Base-by-base conservation (phyloP, 2,329 filamentous ascomycete genomes). In the Colletotrichum lindemuthianum region DNA sequence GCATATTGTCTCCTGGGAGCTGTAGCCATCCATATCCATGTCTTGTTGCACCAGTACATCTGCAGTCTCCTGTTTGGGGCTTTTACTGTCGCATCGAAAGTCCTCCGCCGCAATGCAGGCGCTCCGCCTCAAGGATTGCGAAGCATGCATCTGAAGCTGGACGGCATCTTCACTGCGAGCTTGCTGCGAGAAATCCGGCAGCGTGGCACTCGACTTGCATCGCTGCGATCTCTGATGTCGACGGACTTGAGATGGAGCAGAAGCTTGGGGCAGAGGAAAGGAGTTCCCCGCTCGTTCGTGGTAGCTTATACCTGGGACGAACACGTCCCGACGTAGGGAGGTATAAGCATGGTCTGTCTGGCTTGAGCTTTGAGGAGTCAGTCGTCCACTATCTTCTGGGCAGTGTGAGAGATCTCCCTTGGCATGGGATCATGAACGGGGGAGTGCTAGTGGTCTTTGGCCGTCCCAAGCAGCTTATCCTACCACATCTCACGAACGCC, bases 11-110 rank as follows among this genome's bases (percentile, higher is more conserved):
- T 24, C 4, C 24, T 24, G 4, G 24, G 24, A 24, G 24, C 24
- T 24, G 24, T 24, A 4, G 24, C 24, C 24, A 6, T 47, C n/a
- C 10, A 11, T n/a, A 24, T 49, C 39, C 34, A 6, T 47, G 24
- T 39, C 34, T 24, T 36, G 32, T 6, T 50, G 15, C 33, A 13
- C 10, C 5, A 6, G 36, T 4, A 15, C 32, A 10, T 57, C 34
- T 37, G 13, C 49, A 45, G 44, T 2, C 45, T 39, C 58, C 45
- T 47, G 61, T 52, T 61, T 56, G 61, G 58, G 61, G 58, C 63
- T 63, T 49, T 33, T 13, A n/a, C 32, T 15, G 13, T 56, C 40
- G 39, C 40, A n/a, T 34, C 33, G n/a, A 52, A 43, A 57, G 15
- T 33, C 15, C 36, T 48, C 8, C 45, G 55, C 59, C 60, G 37